Evolutionary conservation across 768 basidiomycete species (phyloP).

Genomic region (Trametes punicea): DNA sequence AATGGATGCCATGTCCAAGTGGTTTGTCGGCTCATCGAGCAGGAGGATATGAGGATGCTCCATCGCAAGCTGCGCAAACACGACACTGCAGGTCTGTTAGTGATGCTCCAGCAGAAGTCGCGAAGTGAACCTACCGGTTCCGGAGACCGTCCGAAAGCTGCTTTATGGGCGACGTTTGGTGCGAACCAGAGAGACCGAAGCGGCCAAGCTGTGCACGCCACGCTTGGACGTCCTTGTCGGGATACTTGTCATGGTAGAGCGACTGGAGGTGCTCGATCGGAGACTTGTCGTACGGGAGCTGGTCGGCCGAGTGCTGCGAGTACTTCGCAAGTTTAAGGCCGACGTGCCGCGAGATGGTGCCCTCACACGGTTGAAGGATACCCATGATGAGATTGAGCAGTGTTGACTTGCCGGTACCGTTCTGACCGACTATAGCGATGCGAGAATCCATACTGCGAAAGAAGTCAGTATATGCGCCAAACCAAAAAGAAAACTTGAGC

Average conservation of each 20-base stretch:
- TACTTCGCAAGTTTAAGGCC: slow-evolving; percentile 96
- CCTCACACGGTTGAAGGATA: slow-evolving; percentile 72
- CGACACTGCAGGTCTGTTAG: slow-evolving; percentile 53
- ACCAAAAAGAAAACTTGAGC: neutral
- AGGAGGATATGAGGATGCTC: slow-evolving; percentile 95
- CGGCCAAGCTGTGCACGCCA: slow-evolving; percentile 95
- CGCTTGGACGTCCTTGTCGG: slow-evolving; percentile 89
- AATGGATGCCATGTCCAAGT: slow-evolving; percentile 97
- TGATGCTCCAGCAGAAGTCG: neutral
- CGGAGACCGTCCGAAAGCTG: slow-evolving; percentile 95
- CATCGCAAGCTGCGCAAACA: slow-evolving; percentile 95
- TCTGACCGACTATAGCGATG: slow-evolving; percentile 93
- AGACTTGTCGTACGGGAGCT: slow-evolving; percentile 87
- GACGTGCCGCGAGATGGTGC: slow-evolving; percentile 86
- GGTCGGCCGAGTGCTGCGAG: slow-evolving; percentile 97
- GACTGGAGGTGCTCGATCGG: slow-evolving; percentile 94
- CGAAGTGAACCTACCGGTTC: slow-evolving; percentile 64
- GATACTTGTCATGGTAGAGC: slow-evolving; percentile 77
- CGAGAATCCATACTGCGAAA: slow-evolving; percentile 81
- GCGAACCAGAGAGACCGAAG: slow-evolving; percentile 90
- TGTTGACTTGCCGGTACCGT: slow-evolving; percentile 93
- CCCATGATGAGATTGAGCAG: slow-evolving; percentile 88
- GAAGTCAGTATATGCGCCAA: neutral
- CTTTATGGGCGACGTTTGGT: slow-evolving; percentile 91
- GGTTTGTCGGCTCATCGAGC: slow-evolving; percentile 94